These are phyloP conservation scores for Carpinus viminea DNA, from an alignment of 306 rosid genomes.

Conservation along the genomic window DNA sequence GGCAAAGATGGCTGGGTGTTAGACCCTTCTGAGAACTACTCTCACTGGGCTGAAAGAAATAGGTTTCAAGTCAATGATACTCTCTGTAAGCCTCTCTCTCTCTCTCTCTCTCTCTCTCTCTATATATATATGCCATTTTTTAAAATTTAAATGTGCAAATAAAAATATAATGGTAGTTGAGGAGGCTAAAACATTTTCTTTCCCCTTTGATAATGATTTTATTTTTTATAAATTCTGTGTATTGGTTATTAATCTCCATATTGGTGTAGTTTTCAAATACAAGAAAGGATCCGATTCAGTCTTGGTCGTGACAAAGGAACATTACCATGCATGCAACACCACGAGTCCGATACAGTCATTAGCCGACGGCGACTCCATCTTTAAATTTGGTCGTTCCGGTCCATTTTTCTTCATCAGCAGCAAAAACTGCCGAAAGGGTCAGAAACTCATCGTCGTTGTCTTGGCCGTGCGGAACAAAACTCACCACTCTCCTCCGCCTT, in stretches of 20 bases:
- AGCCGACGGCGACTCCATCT: slow-evolving; percentile 47
- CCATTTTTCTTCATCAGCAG: slow-evolving; percentile 59
- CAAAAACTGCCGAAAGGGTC: slow-evolving; percentile 50
- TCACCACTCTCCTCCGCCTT: slow-evolving; percentile 11
- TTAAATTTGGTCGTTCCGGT: slow-evolving; percentile 55
- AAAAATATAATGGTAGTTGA: too few relatives aligned
- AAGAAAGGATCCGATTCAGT: slow-evolving; percentile 55
- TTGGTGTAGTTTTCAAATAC: slow-evolving; percentile 67
- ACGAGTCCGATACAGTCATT: slow-evolving; percentile 39
- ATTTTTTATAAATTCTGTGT: background rate
- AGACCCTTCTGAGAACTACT: slow-evolving; percentile 55
- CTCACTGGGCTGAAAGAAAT: slow-evolving; percentile 56
- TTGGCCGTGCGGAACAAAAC: slow-evolving; percentile 39
- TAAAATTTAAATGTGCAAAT: too few relatives aligned
- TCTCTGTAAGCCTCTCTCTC: slow-evolving; percentile 47
- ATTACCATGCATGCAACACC: slow-evolving; percentile 58
- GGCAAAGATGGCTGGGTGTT: slow-evolving; percentile 72
- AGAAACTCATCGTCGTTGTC: slow-evolving; percentile 49
- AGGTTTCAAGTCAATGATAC: slow-evolving; percentile 80
- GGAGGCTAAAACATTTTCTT: too few relatives aligned
- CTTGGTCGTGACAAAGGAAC: slow-evolving; percentile 57
- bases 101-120: background rate
- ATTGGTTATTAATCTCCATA: background rate
- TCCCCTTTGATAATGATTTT: background rate
- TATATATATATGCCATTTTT: too few relatives aligned